Evolutionary conservation across 1,284 basidiomycete genomes (phyloP).

Genomic region (Sanghuangporus weigelae): DNA sequence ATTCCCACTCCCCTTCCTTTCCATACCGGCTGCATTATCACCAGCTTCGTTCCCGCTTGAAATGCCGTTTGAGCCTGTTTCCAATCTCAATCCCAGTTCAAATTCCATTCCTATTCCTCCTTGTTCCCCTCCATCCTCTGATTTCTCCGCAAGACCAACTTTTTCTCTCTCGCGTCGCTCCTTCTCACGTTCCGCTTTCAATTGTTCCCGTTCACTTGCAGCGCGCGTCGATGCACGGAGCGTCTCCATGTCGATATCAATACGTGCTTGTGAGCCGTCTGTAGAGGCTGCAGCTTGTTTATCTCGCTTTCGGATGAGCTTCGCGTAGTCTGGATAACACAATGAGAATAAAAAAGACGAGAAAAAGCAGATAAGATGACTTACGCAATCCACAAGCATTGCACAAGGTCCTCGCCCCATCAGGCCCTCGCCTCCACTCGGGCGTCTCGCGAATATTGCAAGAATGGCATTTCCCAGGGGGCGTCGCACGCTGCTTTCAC

Average conservation of each 20-base stretch:
- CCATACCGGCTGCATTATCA: neutral
- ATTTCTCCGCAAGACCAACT: neutral
- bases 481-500: slow-evolving; percentile 59
- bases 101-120: neutral
- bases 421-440: slow-evolving; percentile 78
- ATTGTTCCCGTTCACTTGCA: slow-evolving; percentile 33
- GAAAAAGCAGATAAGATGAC: slow-evolving; percentile 29
- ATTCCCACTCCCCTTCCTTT: neutral
- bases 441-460: slow-evolving; percentile 80
- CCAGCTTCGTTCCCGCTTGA: neutral
- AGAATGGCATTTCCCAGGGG: slow-evolving; percentile 78
- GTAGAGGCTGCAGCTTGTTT: slow-evolving; percentile 40
- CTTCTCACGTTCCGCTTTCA: slow-evolving; percentile 16
- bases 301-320: slow-evolving; percentile 69
- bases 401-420: slow-evolving; percentile 73
- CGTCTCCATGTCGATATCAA: slow-evolving; percentile 66
- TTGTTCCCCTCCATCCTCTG: neutral
- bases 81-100: neutral
- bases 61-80: neutral
- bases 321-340: slow-evolving; percentile 58
- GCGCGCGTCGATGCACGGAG: slow-evolving; percentile 60
- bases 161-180: neutral
- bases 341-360: slow-evolving; percentile 1
- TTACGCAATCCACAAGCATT: slow-evolving; percentile 78
- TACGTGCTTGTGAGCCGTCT: slow-evolving; percentile 38